phyloP scores from a whole-genome alignment of 305 asterid genomes.

The Fraxinus velutina region DNA sequence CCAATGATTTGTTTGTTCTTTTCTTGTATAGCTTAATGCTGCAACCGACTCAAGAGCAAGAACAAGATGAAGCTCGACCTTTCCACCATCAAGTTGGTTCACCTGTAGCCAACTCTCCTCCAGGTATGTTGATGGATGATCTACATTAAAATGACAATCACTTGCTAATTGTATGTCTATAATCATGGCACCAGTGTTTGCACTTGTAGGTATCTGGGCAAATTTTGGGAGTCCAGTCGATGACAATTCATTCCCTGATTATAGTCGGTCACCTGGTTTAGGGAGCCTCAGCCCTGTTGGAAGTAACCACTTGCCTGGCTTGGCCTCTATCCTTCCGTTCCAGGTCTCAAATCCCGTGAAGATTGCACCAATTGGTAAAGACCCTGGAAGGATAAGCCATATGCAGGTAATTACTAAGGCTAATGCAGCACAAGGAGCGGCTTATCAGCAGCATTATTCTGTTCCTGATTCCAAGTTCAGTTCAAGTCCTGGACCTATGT shows the following conservation, averaged over 20 bases:
- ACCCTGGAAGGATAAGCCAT: conserved; percentile 47
- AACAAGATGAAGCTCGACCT: conserved; percentile 63
- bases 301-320: conserved; percentile 57
- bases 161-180: conserved; percentile 11
- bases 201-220: conserved; percentile 67
- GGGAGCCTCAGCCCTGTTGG: conserved; percentile 58
- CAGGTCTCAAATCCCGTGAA: conserved; percentile 63
- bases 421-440: conserved; percentile 28
- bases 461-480: conserved; percentile 49
- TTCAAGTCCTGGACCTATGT: conserved; percentile 53
- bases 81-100: conserved; percentile 71
- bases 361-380: conserved; percentile 89
- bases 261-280: conserved; percentile 47
- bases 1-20: conserved; percentile 22
- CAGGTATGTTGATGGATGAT: conserved; percentile 42
- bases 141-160: not conserved
- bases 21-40: conserved; percentile 58
- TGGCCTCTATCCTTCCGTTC: conserved; percentile 77
- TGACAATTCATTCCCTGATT: conserved; percentile 49
- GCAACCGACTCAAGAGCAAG: conserved; percentile 80
- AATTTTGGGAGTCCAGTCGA: conserved; percentile 82
- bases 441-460: conserved; percentile 37
- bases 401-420: conserved; percentile 23
- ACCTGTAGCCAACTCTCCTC: conserved; percentile 81
- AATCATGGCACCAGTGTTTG: conserved; percentile 4